Evolutionary conservation across 148 eudicot genomes (phyloP), one percentile per base, ranked within the genome.

Genomic region (Rhododendron griersonianum): DNA sequence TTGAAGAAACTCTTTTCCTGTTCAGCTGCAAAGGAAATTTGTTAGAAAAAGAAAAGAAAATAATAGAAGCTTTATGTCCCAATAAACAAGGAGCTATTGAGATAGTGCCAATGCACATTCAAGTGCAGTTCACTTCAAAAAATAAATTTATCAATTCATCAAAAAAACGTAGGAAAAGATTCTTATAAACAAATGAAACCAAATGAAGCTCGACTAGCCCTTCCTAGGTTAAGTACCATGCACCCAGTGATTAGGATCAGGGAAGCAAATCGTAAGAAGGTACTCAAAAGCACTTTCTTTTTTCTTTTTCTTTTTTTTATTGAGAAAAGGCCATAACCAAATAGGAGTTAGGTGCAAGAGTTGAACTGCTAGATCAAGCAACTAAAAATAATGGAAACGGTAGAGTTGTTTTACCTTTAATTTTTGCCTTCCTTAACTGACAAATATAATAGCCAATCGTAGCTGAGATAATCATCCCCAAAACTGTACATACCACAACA

Each of bases 401-500:
- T 41, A 39, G 37, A 83, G 82, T 21, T 55, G 25, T 4, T 65
- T 69, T 78, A 87, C 88, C 88, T 87, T 83, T 83, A 45, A 61
- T 87, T 47, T 44, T 77, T 48, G 82, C 88, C 76, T 87, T 87
- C 48, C 85, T 63, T 30, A 79, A 78, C 48, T 67, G 88, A 63
- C 83, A 87, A 37, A 87, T 84, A 18, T 77, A 83, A 71, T 50
- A 87, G 61, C 86, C 88, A 48, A 78, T 45, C 39, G 79, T 37
- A 78, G 79, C 53, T 65, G 88, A 87, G 19, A 87, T 47, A 45
- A 87, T 67, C 86, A 87, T 87, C 50, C 88, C 88, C 84, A 76
- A 37, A 45, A 87, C 63, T 47, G 88, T 87, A 30, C 50, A 61
- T 63, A 87, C 18, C 50, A 87, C 83, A 3, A 78, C 80, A 8